Base-by-base conservation (phyloP, 495 filamentous ascomycete genomes). In the Thermochaetoides thermophila region DNA sequence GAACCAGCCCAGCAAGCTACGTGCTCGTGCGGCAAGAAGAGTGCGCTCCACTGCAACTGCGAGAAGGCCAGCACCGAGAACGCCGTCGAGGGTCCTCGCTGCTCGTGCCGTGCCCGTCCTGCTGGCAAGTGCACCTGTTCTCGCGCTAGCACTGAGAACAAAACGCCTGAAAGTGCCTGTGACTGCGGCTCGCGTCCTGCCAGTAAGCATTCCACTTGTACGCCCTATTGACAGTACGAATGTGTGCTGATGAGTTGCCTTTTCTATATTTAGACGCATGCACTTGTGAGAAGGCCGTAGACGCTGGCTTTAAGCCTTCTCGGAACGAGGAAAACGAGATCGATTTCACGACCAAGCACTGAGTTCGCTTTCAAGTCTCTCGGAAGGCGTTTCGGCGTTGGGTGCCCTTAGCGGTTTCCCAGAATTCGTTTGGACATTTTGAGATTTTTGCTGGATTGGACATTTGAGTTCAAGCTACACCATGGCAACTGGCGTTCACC, bases 11-110 rank as follows among this genome's bases (percentile, higher is more conserved):
- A 64, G 38, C 64, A 73, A 48, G 71, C 71, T 2, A 77, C 63
- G 33, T 95, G 86, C 71, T 87, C 83, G 11, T 96, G 87, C 50
- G 87, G 87, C 44, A 69, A 86, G 61, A 69, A 86, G 48, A 71
- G 71, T 6, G 87, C 87, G 27, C 71, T 93, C 35, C 66, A 82
- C 50, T 96, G 87, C 68, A 75, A 62, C 35, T 96, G 87, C 64
- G 75, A 73, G 52, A 84, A 80, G 53, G 73, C 84, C 6, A 41
- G 66, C 3, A 54, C 66, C 3, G 87, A 96, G 69, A 94, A 94
- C 63, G 49, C 53, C 3, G 38, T 77, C 17, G 53, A 59, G 3
- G 83, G 81, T n/a, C 64, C 83, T 16, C 65, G 83, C 33, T 94
- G 85, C 68, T 85, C 80, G 16, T 94, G 85, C 61, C 69, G 82